Evolutionary conservation across 208 protist species (phyloP).

Genomic region (Lotmaria passim): DNA sequence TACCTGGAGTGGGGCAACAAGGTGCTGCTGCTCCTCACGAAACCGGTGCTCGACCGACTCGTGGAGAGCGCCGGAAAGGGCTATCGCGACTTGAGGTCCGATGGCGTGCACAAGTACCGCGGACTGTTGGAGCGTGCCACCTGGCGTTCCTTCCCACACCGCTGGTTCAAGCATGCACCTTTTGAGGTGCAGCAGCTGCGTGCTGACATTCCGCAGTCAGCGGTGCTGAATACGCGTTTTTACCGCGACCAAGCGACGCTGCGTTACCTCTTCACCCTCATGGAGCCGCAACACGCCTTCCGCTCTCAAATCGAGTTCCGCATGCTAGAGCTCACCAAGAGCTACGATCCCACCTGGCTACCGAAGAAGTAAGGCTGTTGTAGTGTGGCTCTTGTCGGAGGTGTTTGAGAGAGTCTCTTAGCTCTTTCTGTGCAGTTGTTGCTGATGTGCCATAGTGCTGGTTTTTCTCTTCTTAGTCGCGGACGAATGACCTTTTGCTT

Average conservation of each 20-base stretch:
- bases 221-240: constrained; percentile 78
- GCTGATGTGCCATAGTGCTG: no score
- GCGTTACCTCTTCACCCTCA: constrained; percentile 80
- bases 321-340: constrained; percentile 63
- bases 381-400: background rate
- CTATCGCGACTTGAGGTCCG: constrained; percentile 56
- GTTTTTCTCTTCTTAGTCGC: no score
- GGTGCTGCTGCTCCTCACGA: constrained; percentile 73
- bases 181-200: constrained; percentile 92
- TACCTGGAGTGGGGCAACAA: constrained; percentile 86
- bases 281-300: constrained; percentile 83
- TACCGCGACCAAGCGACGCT: constrained; percentile 84
- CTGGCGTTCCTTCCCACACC: constrained; percentile 84
- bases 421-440: background rate
- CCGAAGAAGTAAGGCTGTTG: background rate
- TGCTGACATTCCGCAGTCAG: constrained; percentile 75
- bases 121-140: constrained; percentile 56
- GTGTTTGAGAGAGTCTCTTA: no score
- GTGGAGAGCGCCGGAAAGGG: constrained; percentile 77
- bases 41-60: constrained; percentile 78
- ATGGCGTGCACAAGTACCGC: constrained; percentile 70
- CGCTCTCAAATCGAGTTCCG: constrained; percentile 64
- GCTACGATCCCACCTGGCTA: constrained; percentile 52
- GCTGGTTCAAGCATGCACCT: constrained; percentile 89
- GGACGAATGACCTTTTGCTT: no score